Evolutionary conservation across 2,329 filamentous ascomycete genomes (phyloP).

Genomic region (Aspergillus brasiliensis): DNA sequence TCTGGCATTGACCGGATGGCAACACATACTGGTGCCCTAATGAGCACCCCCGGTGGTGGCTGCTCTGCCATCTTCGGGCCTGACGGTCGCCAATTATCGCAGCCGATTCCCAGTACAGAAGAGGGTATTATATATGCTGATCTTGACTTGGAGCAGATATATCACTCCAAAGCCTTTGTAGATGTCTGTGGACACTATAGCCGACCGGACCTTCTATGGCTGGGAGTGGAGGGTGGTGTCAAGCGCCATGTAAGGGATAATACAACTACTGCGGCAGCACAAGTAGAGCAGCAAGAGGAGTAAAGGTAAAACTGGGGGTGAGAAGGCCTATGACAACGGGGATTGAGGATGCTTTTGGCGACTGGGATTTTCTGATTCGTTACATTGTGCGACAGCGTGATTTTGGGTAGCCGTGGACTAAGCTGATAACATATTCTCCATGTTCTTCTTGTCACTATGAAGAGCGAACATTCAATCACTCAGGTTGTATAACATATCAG

Average conservation of each 20-base stretch:
- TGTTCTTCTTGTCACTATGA: no score
- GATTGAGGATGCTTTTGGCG: no score
- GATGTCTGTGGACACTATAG: conserved; percentile 11
- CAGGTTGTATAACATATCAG: no score
- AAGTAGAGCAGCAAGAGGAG: background rate
- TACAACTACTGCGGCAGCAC: background rate
- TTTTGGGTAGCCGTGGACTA: no score
- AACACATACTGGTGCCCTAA: conserved; percentile 45
- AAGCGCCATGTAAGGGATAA: background rate
- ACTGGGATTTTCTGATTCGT: no score
- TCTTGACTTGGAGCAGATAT: conserved; percentile 47
- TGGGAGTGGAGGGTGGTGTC: background rate
- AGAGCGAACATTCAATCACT: no score
- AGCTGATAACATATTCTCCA: no score
- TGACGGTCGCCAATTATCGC: conserved; percentile 52
- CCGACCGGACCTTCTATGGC: conserved; percentile 12
- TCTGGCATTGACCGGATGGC: conserved; percentile 48
- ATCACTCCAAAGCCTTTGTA: conserved; percentile 28
- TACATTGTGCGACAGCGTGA: no score
- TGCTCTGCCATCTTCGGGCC: conserved; percentile 53
- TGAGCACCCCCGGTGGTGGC: conserved; percentile 47
- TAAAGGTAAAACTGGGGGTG: background rate
- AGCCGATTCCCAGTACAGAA: conserved; percentile 36
- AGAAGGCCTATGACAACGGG: no score
- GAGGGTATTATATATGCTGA: conserved; percentile 55